phyloP scores from a whole-genome alignment of 257 asterid species.

The Jasminum sambac region DNA sequence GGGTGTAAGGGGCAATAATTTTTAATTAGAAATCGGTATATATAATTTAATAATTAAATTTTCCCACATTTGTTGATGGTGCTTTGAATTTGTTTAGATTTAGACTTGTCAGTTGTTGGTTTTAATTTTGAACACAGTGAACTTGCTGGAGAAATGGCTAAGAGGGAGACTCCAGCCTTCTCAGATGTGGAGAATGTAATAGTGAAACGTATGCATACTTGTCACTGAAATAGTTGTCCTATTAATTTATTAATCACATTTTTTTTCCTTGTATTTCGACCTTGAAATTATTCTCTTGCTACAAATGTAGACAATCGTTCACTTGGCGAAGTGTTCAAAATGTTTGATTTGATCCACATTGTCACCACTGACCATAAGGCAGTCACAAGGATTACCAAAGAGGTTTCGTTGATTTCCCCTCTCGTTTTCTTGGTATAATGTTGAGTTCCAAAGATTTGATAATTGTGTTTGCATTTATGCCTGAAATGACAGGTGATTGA shows the following conservation, averaged over 20 bases:
- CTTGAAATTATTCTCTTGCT: constrained; percentile 21
- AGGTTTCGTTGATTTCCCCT: constrained; percentile 40
- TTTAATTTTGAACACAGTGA: constrained; percentile 52
- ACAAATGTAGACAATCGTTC: constrained; percentile 70
- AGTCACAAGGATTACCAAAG: constrained; percentile 80
- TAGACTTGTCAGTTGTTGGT: neutral
- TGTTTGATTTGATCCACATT: constrained; percentile 85
- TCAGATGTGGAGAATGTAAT: constrained; percentile 75
- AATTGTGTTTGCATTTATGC: constrained; percentile 9
- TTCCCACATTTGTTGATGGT: neutral
- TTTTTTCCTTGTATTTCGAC: constrained; percentile 14
- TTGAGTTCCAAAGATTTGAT: neutral
- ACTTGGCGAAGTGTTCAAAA: constrained; percentile 79
- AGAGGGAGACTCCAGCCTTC: constrained; percentile 58
- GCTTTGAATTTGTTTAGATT: constrained; percentile 13
- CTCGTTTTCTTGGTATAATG: neutral
- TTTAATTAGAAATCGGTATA: neutral
- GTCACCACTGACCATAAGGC: constrained; percentile 83
- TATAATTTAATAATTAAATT: neutral
- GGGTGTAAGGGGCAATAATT: neutral
- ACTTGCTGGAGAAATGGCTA: constrained; percentile 73
- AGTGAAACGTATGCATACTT: constrained; percentile 51
- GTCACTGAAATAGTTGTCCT: neutral
- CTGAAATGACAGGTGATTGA: constrained; percentile 61
- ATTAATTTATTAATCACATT: neutral